phyloP scores from a whole-genome alignment of 805 yeast species.

The Saccharomycopsis olivae region DNA sequence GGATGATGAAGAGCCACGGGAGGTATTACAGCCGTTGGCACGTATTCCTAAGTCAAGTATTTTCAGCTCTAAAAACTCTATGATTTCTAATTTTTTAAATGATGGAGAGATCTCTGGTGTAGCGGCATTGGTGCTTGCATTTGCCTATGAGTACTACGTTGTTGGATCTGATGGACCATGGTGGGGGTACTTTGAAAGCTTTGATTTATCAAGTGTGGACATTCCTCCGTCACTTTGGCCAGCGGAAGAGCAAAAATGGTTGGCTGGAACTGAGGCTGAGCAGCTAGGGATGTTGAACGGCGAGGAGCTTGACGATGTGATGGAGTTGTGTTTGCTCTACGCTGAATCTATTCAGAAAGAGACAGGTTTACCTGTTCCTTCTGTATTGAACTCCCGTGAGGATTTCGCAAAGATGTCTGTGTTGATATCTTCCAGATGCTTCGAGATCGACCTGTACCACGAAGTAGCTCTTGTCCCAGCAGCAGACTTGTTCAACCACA shows the following conservation, averaged over 20 bases:
- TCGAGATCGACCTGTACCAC: constrained; percentile 59
- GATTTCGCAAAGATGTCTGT: constrained; percentile 12
- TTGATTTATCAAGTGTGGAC: constrained; percentile 8
- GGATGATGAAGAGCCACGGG: constrained; percentile 1
- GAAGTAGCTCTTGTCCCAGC: constrained; percentile 78
- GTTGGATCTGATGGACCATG: constrained; percentile 64
- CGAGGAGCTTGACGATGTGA: constrained; percentile 31
- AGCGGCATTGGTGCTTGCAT: constrained; percentile 54
- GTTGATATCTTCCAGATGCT: constrained; percentile 41
- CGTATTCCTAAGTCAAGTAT: constrained; percentile 53
- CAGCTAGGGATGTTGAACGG: constrained; percentile 48
- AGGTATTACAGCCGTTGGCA: constrained; percentile 27
- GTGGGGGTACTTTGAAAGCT: constrained; percentile 36
- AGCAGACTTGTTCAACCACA: constrained; percentile 83
- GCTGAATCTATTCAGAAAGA: constrained; percentile 20
- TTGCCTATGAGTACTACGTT: constrained; percentile 50
- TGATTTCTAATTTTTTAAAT: constrained; percentile 52
- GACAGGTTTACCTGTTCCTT: constrained; percentile 12
- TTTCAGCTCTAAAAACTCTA: constrained; percentile 47
- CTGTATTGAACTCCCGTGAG: constrained; percentile 2
- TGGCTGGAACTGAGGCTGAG: constrained; percentile 55
- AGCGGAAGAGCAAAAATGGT: constrained; percentile 32
- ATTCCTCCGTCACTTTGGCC: constrained; percentile 62
- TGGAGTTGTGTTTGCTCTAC: constrained; percentile 25
- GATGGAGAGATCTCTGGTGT: constrained; percentile 57